Percentiles rank a stretch among this genome's conserved stretches.
Evolutionary conservation across 345 rosid genomes (phyloP).

Genomic region (Hirschfeldia incana): DNA sequence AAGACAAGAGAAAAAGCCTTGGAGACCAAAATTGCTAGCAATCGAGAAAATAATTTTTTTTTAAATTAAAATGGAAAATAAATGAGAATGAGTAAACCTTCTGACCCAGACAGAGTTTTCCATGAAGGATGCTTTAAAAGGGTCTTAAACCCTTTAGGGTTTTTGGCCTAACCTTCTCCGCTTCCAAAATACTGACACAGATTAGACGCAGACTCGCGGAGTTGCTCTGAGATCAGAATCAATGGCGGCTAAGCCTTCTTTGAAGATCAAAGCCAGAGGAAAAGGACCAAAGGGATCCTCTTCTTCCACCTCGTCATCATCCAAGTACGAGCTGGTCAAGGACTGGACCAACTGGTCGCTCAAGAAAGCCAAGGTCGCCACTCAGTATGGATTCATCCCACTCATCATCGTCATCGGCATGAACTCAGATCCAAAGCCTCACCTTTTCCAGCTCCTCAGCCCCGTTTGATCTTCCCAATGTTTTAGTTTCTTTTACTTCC

Average conservation of each 20-base stretch:
- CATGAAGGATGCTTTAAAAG: not conserved
- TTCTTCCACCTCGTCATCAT: slow-evolving; percentile 32
- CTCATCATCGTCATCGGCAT: slow-evolving; percentile 82
- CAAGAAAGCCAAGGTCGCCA: slow-evolving; percentile 76
- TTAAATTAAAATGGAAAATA: not conserved
- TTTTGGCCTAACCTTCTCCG: slow-evolving; percentile 5
- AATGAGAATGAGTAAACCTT: not conserved
- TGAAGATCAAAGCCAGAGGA: slow-evolving; percentile 52
- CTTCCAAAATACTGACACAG: not conserved
- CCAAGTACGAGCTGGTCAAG: slow-evolving; percentile 52
- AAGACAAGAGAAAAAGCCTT: slow-evolving; percentile 4
- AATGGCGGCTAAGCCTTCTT: slow-evolving; percentile 56
- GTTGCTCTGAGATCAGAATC: slow-evolving; percentile 28
- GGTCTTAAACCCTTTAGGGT: slow-evolving; percentile 35
- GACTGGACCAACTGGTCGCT: slow-evolving; percentile 88
- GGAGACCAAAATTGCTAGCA: slow-evolving; percentile 16
- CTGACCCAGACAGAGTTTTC: not conserved
- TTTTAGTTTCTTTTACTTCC: slow-evolving; percentile 7
- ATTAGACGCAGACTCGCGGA: not conserved
- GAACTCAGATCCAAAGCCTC: slow-evolving; percentile 93
- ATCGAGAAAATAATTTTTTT: not conserved
- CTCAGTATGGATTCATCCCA: slow-evolving; percentile 95
- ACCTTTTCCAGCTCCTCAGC: slow-evolving; percentile 69
- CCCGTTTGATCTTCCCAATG: slow-evolving; percentile 52
- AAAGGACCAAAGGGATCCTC: slow-evolving; percentile 45